Base-by-base conservation (phyloP, 805 yeast species). In the Yamadazyma laniorum region DNA sequence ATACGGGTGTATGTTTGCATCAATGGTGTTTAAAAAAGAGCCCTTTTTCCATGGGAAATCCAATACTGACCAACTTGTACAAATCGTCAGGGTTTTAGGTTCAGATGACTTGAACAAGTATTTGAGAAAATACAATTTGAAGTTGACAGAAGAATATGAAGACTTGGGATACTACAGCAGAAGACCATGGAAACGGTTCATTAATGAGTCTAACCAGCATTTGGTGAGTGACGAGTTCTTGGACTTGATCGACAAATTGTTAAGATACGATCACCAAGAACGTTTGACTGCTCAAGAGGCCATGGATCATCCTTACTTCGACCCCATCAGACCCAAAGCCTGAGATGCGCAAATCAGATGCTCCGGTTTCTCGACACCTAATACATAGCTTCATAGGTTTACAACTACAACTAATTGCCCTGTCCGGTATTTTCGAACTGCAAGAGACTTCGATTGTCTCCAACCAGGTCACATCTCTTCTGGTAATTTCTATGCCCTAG, bases 31-130 rank as follows among this genome's bases (percentile, higher is more conserved):
- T 67, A 85, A 83, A 55, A 85, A 81, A 55, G 96, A 89, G 54
- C 96, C 96, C 9, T 85, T 89, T 48, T 89, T 89, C 75, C 91
- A 86, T 58, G 96, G 96, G 15, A 82, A 85, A 45, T 84, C 95
- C 15, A 89, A 89, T 60, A 85, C 89, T 28, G 96, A 89, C 65
- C 96, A 89, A 65, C 67, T 89, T 53, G 95, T 89, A 17, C 90
- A 87, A 60, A 88, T 89, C 45, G 95, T 89, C 11, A 75, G 86
- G 44, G 93, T 89, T 1, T 71, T 89, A 51, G 96, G 96, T 15
- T 84, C 95, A 1, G 84, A 82, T 42, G 90, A 80, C 48, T 69
- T 89, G 37, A 66, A 79, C 53, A 65, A 63, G 34, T 88, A 87
- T 58, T 68, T 84, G 47, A 63, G 70, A 35, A 85, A 82, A 57